Percentiles rank a stretch among this genome's conserved stretches.
Evolutionary conservation across 306 rosid species (phyloP).

Genomic region (Senna tora): DNA sequence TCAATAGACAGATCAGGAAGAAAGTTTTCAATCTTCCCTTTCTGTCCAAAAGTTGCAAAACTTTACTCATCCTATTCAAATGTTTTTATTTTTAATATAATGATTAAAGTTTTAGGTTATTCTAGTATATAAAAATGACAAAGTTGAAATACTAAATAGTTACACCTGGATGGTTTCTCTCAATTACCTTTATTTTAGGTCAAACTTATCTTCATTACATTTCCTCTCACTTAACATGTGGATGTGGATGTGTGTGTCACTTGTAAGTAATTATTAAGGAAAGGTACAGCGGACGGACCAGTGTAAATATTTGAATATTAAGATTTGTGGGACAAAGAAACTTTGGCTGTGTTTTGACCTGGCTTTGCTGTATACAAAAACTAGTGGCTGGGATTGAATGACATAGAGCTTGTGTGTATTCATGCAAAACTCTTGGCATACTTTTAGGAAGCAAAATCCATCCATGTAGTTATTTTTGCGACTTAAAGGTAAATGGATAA

Average conservation of each 20-base stretch:
- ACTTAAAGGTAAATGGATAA: conserved; percentile 8
- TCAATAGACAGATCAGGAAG: not conserved
- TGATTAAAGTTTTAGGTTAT: not conserved
- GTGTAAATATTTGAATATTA: conserved; percentile 1
- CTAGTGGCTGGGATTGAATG: not conserved
- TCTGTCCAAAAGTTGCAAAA: not conserved
- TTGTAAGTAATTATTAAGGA: not conserved
- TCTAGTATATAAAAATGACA: not conserved
- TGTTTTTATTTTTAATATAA: not conserved
- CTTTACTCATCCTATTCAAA: not conserved
- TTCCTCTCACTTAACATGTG: not conserved
- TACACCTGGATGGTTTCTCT: not conserved
- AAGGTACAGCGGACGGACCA: not conserved
- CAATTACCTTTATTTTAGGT: not conserved
- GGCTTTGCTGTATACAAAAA: not conserved
- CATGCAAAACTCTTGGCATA: not conserved
- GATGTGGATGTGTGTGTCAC: not conserved
- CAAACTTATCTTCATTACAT: not conserved
- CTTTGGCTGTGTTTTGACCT: conserved; percentile 23
- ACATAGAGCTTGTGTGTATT: not conserved
- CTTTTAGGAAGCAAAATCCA: not conserved
- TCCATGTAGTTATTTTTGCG: not conserved
- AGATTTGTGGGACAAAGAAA: conserved; percentile 22
- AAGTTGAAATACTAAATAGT: not conserved
- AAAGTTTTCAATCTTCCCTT: not conserved